A percentile compares a stretch with the other conserved stretches of the same genome.
phyloP scores from a whole-genome alignment of 306 rosid genomes.

The Dicorynia guianensis region DNA sequence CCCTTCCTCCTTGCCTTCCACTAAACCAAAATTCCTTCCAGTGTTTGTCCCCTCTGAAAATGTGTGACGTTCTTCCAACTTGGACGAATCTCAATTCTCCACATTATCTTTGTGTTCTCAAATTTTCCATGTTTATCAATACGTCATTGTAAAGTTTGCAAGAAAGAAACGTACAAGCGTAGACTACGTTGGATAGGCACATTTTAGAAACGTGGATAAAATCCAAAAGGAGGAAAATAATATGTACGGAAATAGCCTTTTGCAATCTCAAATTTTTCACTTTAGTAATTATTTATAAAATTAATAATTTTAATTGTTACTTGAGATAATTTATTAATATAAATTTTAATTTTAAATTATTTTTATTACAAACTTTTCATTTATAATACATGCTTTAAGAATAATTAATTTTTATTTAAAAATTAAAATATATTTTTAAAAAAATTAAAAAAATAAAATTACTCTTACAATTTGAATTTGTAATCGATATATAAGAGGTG shows the following conservation, averaged over 20 bases:
- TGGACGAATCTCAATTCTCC: constrained; percentile 33
- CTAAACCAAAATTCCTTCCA: not conserved
- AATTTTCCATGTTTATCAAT: too few species aligned
- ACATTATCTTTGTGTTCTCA: constrained; percentile 25
- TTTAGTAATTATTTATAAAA: too few species aligned
- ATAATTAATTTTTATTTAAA: too few species aligned
- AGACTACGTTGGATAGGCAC: constrained; percentile 5
- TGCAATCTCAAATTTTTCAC: too few species aligned
- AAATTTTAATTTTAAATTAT: too few species aligned
- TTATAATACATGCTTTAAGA: too few species aligned
- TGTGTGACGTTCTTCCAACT: constrained; percentile 40
- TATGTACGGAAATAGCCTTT: not conserved
- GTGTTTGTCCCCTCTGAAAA: constrained; percentile 18
- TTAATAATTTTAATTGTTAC: too few species aligned
- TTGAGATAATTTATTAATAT: too few species aligned
- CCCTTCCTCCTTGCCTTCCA: not conserved
- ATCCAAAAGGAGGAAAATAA: constrained; percentile 16
- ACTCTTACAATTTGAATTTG: too few species aligned
- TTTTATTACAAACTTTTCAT: too few species aligned
- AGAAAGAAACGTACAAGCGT: not conserved
- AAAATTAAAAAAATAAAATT: too few species aligned
- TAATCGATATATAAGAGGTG: not conserved
- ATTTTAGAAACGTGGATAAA: constrained; percentile 44
- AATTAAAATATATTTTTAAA: too few species aligned
- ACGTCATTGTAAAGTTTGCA: not conserved